These are phyloP conservation scores for Solanum verrucosum DNA, from an alignment of 257 asterid genomes.

Conservation along the genomic window DNA sequence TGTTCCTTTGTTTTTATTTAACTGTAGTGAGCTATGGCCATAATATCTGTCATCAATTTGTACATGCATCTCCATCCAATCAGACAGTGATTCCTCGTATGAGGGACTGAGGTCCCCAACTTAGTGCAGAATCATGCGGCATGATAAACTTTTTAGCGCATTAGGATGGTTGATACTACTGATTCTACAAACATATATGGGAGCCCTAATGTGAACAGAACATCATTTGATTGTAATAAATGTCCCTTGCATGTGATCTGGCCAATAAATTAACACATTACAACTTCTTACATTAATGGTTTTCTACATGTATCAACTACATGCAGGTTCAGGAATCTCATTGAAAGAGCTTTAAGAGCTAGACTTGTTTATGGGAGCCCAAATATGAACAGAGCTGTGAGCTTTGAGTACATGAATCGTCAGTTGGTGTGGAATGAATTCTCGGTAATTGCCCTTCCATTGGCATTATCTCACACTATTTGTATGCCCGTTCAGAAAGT, in stretches of 20 bases:
- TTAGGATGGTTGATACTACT: not conserved
- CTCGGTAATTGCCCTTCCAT: constrained; percentile 48
- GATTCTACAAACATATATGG: not conserved
- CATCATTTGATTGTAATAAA: not conserved
- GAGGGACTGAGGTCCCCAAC: not conserved
- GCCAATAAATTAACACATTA: not conserved
- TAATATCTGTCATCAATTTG: not conserved
- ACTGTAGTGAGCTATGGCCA: not conserved
- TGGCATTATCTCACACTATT: not conserved
- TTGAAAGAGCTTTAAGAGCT: constrained; percentile 73
- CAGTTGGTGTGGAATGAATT: constrained; percentile 98
- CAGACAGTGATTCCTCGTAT: not conserved
- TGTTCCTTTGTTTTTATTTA: not conserved
- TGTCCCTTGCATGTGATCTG: not conserved
- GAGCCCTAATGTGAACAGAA: not conserved
- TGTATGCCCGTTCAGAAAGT: not conserved
- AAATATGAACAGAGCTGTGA: constrained; percentile 87
- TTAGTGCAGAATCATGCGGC: not conserved
- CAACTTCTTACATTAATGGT: constrained; percentile 1
- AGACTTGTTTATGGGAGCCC: constrained; percentile 95
- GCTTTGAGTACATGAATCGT: constrained; percentile 97
- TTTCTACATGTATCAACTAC: not conserved
- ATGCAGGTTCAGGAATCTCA: constrained; percentile 82
- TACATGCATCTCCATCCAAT: not conserved
- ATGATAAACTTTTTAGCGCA: not conserved